Evolutionary conservation across 192 early-diverging fungal genomes (phyloP), one percentile per base, ranked within the genome.

Genomic region (Gryganskiella cystojenkinii): DNA sequence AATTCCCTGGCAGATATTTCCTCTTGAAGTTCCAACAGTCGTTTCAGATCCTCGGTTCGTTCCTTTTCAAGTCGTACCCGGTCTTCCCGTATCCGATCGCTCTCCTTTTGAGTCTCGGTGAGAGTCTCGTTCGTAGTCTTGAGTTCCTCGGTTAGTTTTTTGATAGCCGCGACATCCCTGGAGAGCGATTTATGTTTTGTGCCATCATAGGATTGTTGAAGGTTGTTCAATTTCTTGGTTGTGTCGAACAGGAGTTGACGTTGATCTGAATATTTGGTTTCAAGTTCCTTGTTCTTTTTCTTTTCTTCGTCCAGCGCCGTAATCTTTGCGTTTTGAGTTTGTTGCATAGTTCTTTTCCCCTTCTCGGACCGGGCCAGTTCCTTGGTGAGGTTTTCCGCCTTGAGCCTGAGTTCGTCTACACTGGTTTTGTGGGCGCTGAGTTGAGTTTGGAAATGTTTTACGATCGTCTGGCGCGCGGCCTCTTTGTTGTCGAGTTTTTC

Each of bases 1-100:
- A 72, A 9, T 28, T 72, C 61, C 45, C 56, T 63, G 11, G 19
- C 45, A 1, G 61, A 60, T 0, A 72, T 22, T 22, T 64, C 70
- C 17, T 72, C 70, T 25, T 72, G 70, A 6, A 72, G 47, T 10
- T 27, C 33, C 0, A 52, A 59, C 1, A 55, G 47, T 11, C 47
- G 35, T 28, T 64, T 50, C 17, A 72, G 30, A 1, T 30, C 53
- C 20, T 64, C 61, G 47, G 56, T 72, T 22, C 56, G 62, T 24
- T 72, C 70, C 4, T 25, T 40, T 35, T 43, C 22, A 13, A 56
- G 3, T 33, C 68, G 67, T 9, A 28, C 8, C 15, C 42, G 35
- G 54, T 28, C 31, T 4, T 53, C 31, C n/a, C 22, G 4, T 10
- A 75, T 7, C 1, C n/a, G 27, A 1, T 49, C 42, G 6, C 62